These are phyloP conservation scores for Citrullus mucosospermus DNA, from an alignment of 306 rosid genomes.

Conservation along the genomic window DNA sequence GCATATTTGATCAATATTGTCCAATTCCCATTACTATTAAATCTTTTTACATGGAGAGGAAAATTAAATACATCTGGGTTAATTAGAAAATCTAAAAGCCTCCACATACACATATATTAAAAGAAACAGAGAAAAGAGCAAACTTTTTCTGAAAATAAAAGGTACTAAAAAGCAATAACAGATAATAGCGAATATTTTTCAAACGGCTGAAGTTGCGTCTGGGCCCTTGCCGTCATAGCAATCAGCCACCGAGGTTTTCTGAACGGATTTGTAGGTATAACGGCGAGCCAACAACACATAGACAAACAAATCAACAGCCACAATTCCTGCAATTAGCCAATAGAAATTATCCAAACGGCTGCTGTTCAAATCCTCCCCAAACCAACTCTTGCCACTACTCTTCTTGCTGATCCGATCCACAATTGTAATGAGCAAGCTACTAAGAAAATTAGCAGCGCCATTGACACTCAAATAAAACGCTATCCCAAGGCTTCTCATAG, in stretches of 20 bases:
- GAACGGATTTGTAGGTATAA: neutral
- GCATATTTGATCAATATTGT: no score
- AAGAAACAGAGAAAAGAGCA: neutral
- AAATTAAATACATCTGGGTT: neutral
- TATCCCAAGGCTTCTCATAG: conserved; percentile 86
- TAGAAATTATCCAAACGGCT: conserved; percentile 9
- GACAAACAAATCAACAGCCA: neutral
- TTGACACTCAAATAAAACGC: conserved; percentile 67
- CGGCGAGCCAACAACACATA: conserved; percentile 1
- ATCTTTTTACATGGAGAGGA: neutral
- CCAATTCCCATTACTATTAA: neutral
- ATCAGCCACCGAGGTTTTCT: neutral
- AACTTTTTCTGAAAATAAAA: neutral
- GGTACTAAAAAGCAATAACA: neutral
- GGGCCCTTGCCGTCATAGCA: neutral
- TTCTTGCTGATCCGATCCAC: conserved; percentile 1
- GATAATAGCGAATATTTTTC: neutral
- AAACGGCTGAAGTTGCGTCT: neutral
- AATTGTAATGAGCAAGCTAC: conserved; percentile 2
- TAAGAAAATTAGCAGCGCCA: conserved; percentile 2
- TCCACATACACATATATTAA: neutral
- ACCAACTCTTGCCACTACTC: conserved; percentile 6
- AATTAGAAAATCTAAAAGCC: neutral
- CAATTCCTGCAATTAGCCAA: neutral
- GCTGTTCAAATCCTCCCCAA: conserved; percentile 11